A percentile compares a stretch with the other conserved stretches of the same genome.
phyloP scores from a whole-genome alignment of 371 early-diverging fungal genomes.

The Enterocytospora artemiae region DNA sequence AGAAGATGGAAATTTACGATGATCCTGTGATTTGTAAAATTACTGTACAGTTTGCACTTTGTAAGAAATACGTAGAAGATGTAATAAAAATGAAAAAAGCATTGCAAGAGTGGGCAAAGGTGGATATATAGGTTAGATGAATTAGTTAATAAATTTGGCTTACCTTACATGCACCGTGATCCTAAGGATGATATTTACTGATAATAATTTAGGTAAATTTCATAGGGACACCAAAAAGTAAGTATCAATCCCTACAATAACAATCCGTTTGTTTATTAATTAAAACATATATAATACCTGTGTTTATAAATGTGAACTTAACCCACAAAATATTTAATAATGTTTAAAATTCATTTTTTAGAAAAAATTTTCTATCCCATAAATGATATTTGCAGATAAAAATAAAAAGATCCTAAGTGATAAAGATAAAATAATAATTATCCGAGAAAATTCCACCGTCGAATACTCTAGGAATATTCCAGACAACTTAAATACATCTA shows the following conservation, averaged over 20 bases:
- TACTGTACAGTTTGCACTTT: constrained; percentile 34
- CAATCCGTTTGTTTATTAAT: too few species aligned
- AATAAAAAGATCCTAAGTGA: not conserved
- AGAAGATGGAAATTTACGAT: constrained; percentile 17
- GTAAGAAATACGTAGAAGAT: constrained; percentile 39
- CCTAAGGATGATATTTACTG: not conserved
- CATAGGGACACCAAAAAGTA: too few species aligned
- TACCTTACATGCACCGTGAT: not conserved
- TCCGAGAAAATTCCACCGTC: not conserved
- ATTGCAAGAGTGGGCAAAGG: too few species aligned
- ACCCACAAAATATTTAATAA: too few species aligned
- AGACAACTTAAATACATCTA: too few species aligned
- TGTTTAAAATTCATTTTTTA: not conserved
- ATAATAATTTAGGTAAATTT: not conserved
- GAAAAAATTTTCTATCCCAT: not conserved
- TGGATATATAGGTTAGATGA: not conserved
- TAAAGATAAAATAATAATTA: not conserved
- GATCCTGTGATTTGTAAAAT: constrained; percentile 26
- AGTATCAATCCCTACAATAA: too few species aligned
- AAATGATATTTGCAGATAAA: not conserved
- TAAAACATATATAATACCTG: too few species aligned
- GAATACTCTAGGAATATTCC: not conserved
- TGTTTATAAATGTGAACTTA: too few species aligned
- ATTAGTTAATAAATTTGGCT: not conserved
- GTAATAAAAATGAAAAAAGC: constrained; percentile 25